phyloP scores from a whole-genome alignment of 768 basidiomycete genomes.

The Suillus tomentosus region DNA sequence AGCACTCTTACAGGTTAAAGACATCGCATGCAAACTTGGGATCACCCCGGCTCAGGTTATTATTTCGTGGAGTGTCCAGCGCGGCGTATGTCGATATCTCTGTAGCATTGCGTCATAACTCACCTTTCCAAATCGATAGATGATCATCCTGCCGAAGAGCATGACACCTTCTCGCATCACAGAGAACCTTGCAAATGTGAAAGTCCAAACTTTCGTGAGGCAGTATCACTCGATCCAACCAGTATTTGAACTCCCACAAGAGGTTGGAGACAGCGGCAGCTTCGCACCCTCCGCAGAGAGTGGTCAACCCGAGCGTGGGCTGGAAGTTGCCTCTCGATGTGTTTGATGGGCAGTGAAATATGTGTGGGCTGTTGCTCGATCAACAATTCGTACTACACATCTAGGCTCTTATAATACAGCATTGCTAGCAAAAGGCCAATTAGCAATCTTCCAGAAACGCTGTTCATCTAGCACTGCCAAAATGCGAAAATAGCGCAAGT shows the following conservation, averaged over 20 bases:
- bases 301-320: slow-evolving; percentile 56
- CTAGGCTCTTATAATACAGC: not conserved
- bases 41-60: slow-evolving; percentile 77
- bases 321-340: slow-evolving; percentile 68
- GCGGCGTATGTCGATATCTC: slow-evolving; percentile 51
- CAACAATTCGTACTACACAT: not conserved
- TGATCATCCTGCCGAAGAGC: slow-evolving; percentile 76
- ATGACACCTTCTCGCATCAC: slow-evolving; percentile 66
- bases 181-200: slow-evolving; percentile 67
- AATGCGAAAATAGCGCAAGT: not conserved
- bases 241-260: slow-evolving; percentile 39
- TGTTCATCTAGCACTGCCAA: not conserved
- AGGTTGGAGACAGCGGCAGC: slow-evolving; percentile 40
- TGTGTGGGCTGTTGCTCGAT: not conserved
- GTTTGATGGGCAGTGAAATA: slow-evolving; percentile 47
- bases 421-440: not conserved
- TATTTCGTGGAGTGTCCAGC: slow-evolving; percentile 76
- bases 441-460: not conserved
- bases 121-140: slow-evolving; percentile 37
- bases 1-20: slow-evolving; percentile 43
- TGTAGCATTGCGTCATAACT: not conserved
- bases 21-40: slow-evolving; percentile 60
- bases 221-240: not conserved
- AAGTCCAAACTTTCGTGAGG: not conserved
- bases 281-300: slow-evolving; percentile 56